Evolutionary conservation across 139 green algal genomes (phyloP).

Genomic region (Yamagishiella unicocca): DNA sequence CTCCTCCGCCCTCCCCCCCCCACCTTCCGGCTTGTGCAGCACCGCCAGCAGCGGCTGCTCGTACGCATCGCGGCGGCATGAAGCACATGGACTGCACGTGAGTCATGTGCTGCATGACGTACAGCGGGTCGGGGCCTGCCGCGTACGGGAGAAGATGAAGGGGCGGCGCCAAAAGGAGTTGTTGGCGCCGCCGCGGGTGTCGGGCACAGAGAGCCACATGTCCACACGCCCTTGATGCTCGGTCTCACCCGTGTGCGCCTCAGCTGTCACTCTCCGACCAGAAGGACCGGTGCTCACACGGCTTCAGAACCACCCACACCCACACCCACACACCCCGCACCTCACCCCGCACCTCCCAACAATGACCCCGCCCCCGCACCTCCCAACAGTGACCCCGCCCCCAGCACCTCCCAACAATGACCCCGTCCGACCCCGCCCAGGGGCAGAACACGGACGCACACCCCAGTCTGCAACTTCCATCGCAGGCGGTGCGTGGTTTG

Average conservation of each 20-base stretch:
- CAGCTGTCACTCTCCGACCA: background rate
- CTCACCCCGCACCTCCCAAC: background rate
- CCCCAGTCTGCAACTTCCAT: background rate
- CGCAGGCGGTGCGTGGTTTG: background rate
- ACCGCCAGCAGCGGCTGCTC: constrained; percentile 38
- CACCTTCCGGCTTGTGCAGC: constrained; percentile 38
- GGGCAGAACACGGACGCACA: background rate
- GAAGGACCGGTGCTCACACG: background rate
- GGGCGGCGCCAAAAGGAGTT: background rate
- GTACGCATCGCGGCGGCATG: background rate
- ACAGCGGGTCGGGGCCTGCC: constrained; percentile 26
- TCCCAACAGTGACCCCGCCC: background rate
- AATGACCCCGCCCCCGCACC: background rate
- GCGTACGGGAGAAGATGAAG: background rate
- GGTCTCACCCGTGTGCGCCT: background rate
- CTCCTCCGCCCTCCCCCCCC: background rate
- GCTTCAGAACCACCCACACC: background rate
- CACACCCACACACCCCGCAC: no score
- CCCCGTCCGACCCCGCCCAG: background rate
- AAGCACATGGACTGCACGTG: constrained; percentile 23
- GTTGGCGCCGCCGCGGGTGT: background rate
- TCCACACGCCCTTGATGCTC: background rate
- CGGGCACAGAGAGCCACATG: no score
- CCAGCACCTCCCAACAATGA: background rate
- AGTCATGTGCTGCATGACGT: background rate